Evolutionary conservation across 176 grass and related monocot species (phyloP), one percentile per base, ranked within the genome.

Genomic region (Rhynchospora pubera): DNA sequence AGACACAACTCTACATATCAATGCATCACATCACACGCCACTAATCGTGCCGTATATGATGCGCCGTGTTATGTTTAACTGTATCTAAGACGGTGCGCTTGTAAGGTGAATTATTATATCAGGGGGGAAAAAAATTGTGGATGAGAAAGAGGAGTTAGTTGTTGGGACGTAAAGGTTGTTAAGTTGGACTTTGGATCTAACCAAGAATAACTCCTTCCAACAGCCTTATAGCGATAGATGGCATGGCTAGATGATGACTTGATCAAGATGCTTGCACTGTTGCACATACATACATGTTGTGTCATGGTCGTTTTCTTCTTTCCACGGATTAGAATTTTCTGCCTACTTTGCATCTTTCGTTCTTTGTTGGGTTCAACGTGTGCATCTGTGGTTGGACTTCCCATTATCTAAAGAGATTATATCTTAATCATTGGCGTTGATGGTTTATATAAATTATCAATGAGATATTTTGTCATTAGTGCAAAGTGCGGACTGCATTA

Each of bases 111-210:
- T 39, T 5, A 39, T 39, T 39, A 39, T 39, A 39, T 39, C 34
- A 5, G 34, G 34, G 34, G n/a, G n/a, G 34, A 2, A 39, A 39
- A 39, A 39, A 39, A 39, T 4, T 39, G 34, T 39, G 34, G 34
- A 39, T 39, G 34, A 39, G 34, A 56, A 77, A 77, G 73, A 53
- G 73, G 32, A 78, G 28, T 79, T 79, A 44, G 56, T 79, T 79
- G 77, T 79, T 79, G 77, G 24, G 77, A 62, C 56, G 77, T 79
- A 79, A 79, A 59, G 52, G 56, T 79, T 5, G 77, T 79, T 79
- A 79, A 79, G 22, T 79, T 81, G 42, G 34, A 81, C 56, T 81
- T 64, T 65, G 58, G 39, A 50, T 62, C 14, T 10, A 26, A 24
- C 13, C 44, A 23, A 53, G 23, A 28, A 75, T 62, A 75, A 28